phyloP scores from a whole-genome alignment of 106 monocot genomes.

The Platanthera guangdongensis region DNA sequence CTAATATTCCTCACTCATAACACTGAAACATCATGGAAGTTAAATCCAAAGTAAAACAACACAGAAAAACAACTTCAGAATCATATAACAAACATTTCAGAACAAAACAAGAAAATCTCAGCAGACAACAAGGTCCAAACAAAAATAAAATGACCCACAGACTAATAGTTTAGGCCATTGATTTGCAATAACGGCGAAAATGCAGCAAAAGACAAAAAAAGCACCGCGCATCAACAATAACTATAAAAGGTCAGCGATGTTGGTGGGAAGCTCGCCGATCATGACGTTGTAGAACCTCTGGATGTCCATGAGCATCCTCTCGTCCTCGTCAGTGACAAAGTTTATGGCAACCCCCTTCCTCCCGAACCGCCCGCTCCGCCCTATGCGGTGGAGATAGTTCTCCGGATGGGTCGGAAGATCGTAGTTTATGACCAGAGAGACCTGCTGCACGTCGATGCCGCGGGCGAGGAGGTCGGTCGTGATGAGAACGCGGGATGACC shows the following conservation, averaged over 20 bases:
- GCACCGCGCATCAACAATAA: no score
- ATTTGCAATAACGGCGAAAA: no score
- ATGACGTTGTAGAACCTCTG: slow-evolving; percentile 24
- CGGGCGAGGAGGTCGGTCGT: slow-evolving; percentile 25
- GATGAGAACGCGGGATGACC: slow-evolving; percentile 30
- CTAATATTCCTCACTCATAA: no score
- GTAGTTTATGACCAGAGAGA: slow-evolving; percentile 24
- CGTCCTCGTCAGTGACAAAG: slow-evolving; percentile 18
- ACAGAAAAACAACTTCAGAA: no score
- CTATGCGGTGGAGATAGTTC: slow-evolving; percentile 19
- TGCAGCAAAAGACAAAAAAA: no score
- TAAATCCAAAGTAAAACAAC: no score
- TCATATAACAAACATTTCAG: no score
- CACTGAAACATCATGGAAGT: no score
- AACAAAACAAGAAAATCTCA: no score
- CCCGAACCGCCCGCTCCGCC: slow-evolving; percentile 17
- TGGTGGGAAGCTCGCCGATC: slow-evolving; percentile 14
- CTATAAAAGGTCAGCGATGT: slow-evolving; percentile 12
- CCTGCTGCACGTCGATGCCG: slow-evolving; percentile 26
- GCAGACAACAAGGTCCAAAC: no score
- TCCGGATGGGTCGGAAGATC: slow-evolving; percentile 26
- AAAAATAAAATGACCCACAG: no score
- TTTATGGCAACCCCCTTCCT: slow-evolving; percentile 28
- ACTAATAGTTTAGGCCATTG: no score
- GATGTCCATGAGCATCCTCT: slow-evolving; percentile 25